Evolutionary conservation across 2,329 filamentous ascomycete species (phyloP), one percentile per base, ranked within the genome.

Genomic region (Trichoderma sp.): DNA sequence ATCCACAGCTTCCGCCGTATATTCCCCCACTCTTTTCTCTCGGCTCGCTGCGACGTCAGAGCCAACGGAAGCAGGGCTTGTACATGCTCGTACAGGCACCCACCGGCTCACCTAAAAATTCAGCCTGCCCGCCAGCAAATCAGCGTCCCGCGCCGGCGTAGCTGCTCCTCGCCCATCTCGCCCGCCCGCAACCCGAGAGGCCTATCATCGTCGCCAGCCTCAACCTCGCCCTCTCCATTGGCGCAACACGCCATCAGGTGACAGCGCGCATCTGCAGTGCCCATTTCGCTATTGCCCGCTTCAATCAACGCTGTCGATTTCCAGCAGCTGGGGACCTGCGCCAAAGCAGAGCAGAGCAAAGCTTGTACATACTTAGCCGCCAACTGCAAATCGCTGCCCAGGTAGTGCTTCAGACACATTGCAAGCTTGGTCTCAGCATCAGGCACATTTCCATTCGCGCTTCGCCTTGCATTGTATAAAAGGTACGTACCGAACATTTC

Each of bases 141-240:
- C 83, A 85, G 78, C 78, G 77, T 76, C 76, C 76, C 74, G 74
- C 73, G 63, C 70, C 17, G 72, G 71, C 73, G 72, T 75, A 72
- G 71, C 72, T 68, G 68, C 70, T 76, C 71, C 71, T 71, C 70
- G 71, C 73, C 71, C 75, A 72, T 52, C 30, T 72, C 75, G 65
- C 64, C 28, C 58, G 52, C 72, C 76, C 75, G 75, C 78, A 71
- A 78, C 75, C 30, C 74, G 73, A 71, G 71, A 80, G 73, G 79
- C 82, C 83, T 85, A 84, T 85, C 82, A 84, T 74, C 75, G 75
- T 78, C 77, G 72, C 73, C 72, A 81, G 72, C 77, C 71, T 76
- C 74, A 67, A 67, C 72, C 70, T 81, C 75, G 74, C 69, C 70
- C 61, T 75, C 75, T 75, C 72, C 72, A 85, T 85, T 85, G 83